Percentiles rank a stretch among this genome's conserved stretches.
Evolutionary conservation across 495 filamentous ascomycete genomes (phyloP).

Genomic region (Penicillium alfredii): DNA sequence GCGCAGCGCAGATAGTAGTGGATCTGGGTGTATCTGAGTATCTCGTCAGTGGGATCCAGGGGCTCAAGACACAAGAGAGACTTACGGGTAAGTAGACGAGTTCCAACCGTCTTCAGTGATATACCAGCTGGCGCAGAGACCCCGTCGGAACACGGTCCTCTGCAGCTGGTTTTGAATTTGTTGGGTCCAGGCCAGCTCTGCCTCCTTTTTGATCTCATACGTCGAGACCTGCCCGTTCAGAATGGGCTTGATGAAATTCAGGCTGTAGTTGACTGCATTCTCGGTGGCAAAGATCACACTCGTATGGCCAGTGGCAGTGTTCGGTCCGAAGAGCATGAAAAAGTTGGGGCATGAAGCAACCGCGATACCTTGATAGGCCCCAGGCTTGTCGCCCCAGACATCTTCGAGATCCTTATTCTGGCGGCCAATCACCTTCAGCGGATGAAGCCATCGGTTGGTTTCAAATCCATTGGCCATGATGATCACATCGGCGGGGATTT

Average conservation of each 20-base stretch:
- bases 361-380: constrained; percentile 59
- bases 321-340: constrained; percentile 62
- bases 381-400: constrained; percentile 51
- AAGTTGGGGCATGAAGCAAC: constrained; percentile 65
- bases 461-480: constrained; percentile 55
- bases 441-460: constrained; percentile 36
- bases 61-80: not conserved
- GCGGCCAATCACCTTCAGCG: constrained; percentile 37
- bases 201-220: constrained; percentile 45
- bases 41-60: constrained; percentile 1
- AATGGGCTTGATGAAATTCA: constrained; percentile 40
- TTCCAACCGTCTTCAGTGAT: constrained; percentile 53
- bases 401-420: constrained; percentile 44
- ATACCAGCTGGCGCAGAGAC: constrained; percentile 55
- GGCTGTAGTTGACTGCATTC: constrained; percentile 49
- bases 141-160: constrained; percentile 46
- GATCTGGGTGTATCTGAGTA: constrained; percentile 44
- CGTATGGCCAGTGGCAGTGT: constrained; percentile 58
- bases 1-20: constrained; percentile 44
- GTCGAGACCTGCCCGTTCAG: constrained; percentile 34
- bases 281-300: constrained; percentile 56
- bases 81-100: constrained; percentile 54
- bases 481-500: constrained; percentile 53
- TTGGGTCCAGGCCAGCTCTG: constrained; percentile 48
- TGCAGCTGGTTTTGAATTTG: constrained; percentile 49